Evolutionary conservation across 305 asterid species (phyloP).

Genomic region (Fraxinus greggii): DNA sequence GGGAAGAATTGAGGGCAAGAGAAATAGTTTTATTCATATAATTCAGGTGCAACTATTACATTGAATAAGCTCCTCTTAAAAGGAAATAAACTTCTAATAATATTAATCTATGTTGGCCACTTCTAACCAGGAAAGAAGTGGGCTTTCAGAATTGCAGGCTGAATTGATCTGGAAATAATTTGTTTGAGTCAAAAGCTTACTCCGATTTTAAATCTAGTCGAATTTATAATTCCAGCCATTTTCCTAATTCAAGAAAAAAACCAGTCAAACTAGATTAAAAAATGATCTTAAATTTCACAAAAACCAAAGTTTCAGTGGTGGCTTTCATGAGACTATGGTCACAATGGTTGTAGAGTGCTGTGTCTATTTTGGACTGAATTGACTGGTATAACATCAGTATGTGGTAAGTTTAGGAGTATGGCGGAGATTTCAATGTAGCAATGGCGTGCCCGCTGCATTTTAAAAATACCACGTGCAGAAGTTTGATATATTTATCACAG

Average conservation of each 20-base stretch:
- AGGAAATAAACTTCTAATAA: too few relatives aligned
- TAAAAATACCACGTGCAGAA: not conserved
- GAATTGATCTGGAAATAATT: not conserved
- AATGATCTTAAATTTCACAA: not conserved
- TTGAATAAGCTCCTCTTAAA: too few relatives aligned
- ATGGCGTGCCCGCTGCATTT: not conserved
- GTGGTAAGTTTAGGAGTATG: not conserved
- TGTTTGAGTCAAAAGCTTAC: not conserved
- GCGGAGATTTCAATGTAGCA: not conserved
- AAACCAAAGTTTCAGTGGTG: not conserved
- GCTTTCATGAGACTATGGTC: not conserved
- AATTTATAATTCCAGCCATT: not conserved
- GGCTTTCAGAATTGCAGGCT: not conserved
- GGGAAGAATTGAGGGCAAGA: too few relatives aligned
- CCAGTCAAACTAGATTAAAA: not conserved
- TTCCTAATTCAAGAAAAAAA: not conserved
- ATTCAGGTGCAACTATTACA: too few relatives aligned
- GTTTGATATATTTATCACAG: not conserved
- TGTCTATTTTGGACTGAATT: not conserved
- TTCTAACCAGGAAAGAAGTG: not conserved
- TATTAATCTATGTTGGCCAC: not conserved
- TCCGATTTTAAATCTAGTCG: not conserved
- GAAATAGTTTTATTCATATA: too few relatives aligned
- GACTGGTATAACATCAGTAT: not conserved
- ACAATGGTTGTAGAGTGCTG: not conserved